Percentiles rank a stretch among this genome's conserved stretches.
Evolutionary conservation across 2,329 filamentous ascomycete species (phyloP).

Genomic region (Aspergillus unguis): DNA sequence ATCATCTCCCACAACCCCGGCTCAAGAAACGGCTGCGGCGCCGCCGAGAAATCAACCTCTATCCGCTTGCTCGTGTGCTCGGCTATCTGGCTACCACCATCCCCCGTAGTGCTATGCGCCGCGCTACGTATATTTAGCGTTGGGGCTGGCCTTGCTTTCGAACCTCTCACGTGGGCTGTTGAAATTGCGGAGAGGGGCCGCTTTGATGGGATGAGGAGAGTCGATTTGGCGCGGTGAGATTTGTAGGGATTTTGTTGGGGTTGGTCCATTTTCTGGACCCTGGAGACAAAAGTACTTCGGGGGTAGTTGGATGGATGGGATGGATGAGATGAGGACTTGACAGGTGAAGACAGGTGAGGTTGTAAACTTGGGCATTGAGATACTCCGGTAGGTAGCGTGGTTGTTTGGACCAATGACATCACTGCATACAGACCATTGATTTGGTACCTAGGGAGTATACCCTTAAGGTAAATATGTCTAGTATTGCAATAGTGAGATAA

Average conservation of each 20-base stretch:
- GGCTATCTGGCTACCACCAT: not conserved
- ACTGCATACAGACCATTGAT: too few species aligned
- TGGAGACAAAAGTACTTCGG: too few species aligned
- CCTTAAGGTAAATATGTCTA: too few species aligned
- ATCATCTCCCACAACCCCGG: constrained; percentile 32
- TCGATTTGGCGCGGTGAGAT: constrained; percentile 6
- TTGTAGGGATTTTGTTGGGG: constrained; percentile 1
- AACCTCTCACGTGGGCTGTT: not conserved
- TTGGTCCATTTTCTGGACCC: not conserved
- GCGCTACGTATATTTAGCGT: not conserved
- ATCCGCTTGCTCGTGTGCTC: not conserved
- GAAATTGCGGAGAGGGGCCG: constrained; percentile 17
- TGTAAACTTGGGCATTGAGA: too few species aligned
- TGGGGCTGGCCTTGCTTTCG: not conserved
- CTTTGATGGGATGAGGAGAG: constrained; percentile 28
- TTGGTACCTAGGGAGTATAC: too few species aligned
- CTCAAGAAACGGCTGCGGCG: constrained; percentile 41
- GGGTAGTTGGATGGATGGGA: too few species aligned
- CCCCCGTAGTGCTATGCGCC: not conserved
- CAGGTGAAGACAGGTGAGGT: too few species aligned
- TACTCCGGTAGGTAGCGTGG: too few species aligned
- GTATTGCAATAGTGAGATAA: constrained; percentile 38
- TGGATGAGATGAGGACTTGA: too few species aligned
- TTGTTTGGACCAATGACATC: too few species aligned
- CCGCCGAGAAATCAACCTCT: constrained; percentile 25